Percentiles rank a stretch among this genome's conserved stretches.
Evolutionary conservation across 2,329 filamentous ascomycete species (phyloP).

Genomic region (Epichloe gansuensis): DNA sequence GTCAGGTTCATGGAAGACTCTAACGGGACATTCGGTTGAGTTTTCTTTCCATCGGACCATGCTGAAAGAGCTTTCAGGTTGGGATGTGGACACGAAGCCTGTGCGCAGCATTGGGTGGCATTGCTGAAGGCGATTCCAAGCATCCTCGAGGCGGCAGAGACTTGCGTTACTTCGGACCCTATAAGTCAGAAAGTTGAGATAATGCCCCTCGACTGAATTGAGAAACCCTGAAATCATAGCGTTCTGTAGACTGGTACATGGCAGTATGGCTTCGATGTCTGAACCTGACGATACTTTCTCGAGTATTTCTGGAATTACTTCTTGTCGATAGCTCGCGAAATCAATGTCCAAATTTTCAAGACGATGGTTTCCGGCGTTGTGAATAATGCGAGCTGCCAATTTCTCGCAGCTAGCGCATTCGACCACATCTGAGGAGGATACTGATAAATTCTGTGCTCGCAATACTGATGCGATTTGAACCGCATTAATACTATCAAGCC

Average conservation of each 20-base stretch:
- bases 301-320: slow-evolving; percentile 18
- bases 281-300: slow-evolving; percentile 9
- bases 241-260: slow-evolving; percentile 68
- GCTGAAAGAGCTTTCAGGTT: slow-evolving; percentile 50
- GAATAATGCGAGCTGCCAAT: slow-evolving; percentile 19
- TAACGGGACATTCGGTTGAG: slow-evolving; percentile 8
- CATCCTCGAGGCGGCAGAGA: slow-evolving; percentile 29
- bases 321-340: slow-evolving; percentile 24
- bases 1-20: not conserved
- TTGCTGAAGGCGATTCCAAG: slow-evolving; percentile 44
- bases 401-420: slow-evolving; percentile 39
- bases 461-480: slow-evolving; percentile 62
- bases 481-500: slow-evolving; percentile 81
- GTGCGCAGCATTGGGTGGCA: slow-evolving; percentile 63
- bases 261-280: slow-evolving; percentile 47
- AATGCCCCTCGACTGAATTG: slow-evolving; percentile 51
- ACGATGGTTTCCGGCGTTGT: slow-evolving; percentile 5
- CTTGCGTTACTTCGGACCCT: slow-evolving; percentile 29
- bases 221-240: slow-evolving; percentile 69
- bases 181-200: slow-evolving; percentile 61
- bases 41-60: slow-evolving; percentile 51
- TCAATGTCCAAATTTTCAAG: slow-evolving; percentile 17
- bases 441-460: slow-evolving; percentile 40
- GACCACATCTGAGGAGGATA: slow-evolving; percentile 64
- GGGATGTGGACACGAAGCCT: slow-evolving; percentile 53